Base-by-base conservation (phyloP, 2,329 filamentous ascomycete species). In the Albophoma yamanashiensis region DNA sequence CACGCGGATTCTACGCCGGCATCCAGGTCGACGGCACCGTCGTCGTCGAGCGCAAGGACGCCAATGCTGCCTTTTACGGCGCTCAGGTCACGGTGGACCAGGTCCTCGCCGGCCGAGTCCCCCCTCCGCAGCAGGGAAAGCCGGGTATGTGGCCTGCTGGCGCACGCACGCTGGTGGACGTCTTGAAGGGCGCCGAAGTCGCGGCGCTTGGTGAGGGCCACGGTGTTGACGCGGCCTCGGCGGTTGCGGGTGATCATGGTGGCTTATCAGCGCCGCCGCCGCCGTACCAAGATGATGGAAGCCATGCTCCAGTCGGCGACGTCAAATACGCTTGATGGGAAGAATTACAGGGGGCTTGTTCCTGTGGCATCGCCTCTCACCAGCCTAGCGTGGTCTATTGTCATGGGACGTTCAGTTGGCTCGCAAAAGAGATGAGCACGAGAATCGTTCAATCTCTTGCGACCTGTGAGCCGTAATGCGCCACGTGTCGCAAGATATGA, bases 1-100 rank as follows among this genome's bases (percentile, higher is more conserved):
- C 88, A 56, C 84, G 91, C 58, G 92, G 92, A 5, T 86, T 96
- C 66, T 96, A 95, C 68, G 92, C 90, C 1, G 91, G 91, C 38
- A 83, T 96, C 1, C 89, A 92, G 67, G 82, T 96, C 40, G 92
- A 96, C 68, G 92, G 92, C 34, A 96, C 91, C 0, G 83, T 96
- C 14, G 81, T 96, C 56, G 89, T 93, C 34, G 90, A 95, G 73
- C 84, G 92, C 57, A 87, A 84, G n/a, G 90, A 93, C 61, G 92
- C 93, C 69, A 97, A 97, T 68, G 88, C 91, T 58, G 83, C 84
- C 7, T 96, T 96, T 69, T 96, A 95, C 71, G 88, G 88, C 27
- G 79, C 89, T n/a, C 65, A 69, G 5, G 68, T 83, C 31, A 66
- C 75, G 0, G 79, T 78, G 1, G 72, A 76, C 31, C 73, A 74